Evolutionary conservation across 352 stramenopile genomes (phyloP), one percentile per base, ranked within the genome.

Genomic region (Paralagenidium karlingii): DNA sequence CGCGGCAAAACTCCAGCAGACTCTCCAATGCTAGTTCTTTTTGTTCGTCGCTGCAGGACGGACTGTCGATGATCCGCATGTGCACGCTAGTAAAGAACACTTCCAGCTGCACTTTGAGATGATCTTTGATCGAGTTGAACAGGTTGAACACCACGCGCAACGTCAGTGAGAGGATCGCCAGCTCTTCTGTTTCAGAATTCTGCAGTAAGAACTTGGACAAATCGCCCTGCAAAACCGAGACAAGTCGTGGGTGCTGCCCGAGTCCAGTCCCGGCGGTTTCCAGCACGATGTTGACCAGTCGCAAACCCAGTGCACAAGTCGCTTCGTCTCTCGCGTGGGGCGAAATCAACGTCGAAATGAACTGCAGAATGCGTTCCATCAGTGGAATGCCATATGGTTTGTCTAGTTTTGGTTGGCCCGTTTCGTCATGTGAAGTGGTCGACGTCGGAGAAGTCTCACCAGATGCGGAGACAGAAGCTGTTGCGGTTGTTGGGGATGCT

Each of bases 111-210:
- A 99, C 87, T 43, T 99, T 99, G 6, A 99, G 54, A 47, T 99
- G 90, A 53, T 98, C 89, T 52, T 98, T 98, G 60, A 99, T 98
- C 37, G 85, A 96, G 53, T 98, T 97, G 64, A 99, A 99, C 10
- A 99, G 69, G 56, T 99, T 99, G 48, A 99, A 99, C 44, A 99
- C 95, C 9, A 99, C 94, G 24, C 96, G 78, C 26, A 99, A 68
- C 27, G 90, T 97, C 12, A 87, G 58, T 24, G 70, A 86, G 10
- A 86, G 45, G 45, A 98, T 94, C 18, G 65, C 62, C 12, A 98
- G 71, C 53, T 99, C 95, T 10, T 94, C 77, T 7, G 91, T 97
- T 62, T 96, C 84, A 20, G 82, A 96, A 49, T 97, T 96, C 43
- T 96, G 82, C 41, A 99, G 68, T 36, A 99, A 55, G 53, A 95